Evolutionary conservation across 2,329 filamentous ascomycete genomes (phyloP), one percentile per base, ranked within the genome.

Genomic region (Phialophora tarda): DNA sequence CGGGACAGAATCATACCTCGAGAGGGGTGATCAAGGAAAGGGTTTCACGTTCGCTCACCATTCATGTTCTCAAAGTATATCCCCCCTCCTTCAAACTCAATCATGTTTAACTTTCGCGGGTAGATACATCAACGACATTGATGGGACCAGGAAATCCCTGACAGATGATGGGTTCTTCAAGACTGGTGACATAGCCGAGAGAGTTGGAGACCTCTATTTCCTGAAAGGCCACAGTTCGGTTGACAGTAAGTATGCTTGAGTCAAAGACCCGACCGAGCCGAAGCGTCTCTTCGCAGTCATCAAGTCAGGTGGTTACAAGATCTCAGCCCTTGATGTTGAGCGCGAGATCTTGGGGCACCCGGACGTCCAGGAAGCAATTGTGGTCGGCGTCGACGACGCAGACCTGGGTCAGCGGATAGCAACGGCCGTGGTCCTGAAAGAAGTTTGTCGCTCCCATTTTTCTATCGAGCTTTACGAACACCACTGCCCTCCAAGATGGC

Each of bases 351-450:
- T 83, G 12, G 75, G 75, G 0, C 71, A 83, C 57, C 76, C 77
- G 2, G 81, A 82, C 60, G 74, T 83, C 30, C 73, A 77, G 14
- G 82, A 84, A 73, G 80, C 77, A 8, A 81, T 82, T 76, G 79
- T 83, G 1, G 80, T 83, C 0, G 81, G 81, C 4, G 78, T 83
- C 11, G 72, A 75, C 1, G 81, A 83, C 62, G 78, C 81, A 10
- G 81, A 83, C 63, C 83, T 78, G 64, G 81, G 81, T 3, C 80
- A 83, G 71, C 74, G 80, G 4, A 80, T 84, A 2, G 82, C 77
- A 10, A 80, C 81, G 7, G 75, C 78, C 3, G 63, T 83, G 6
- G 77, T 67, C n/a, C 41, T 54, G 28, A 28, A 62, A 34, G 48
- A 62, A 12, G 62, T 59, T 12, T 12, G 59, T 61, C 10, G 14